A percentile compares a stretch with the other conserved stretches of the same genome.
phyloP scores from a whole-genome alignment of 768 basidiomycete species.

The Psilocybe tampanensis region DNA sequence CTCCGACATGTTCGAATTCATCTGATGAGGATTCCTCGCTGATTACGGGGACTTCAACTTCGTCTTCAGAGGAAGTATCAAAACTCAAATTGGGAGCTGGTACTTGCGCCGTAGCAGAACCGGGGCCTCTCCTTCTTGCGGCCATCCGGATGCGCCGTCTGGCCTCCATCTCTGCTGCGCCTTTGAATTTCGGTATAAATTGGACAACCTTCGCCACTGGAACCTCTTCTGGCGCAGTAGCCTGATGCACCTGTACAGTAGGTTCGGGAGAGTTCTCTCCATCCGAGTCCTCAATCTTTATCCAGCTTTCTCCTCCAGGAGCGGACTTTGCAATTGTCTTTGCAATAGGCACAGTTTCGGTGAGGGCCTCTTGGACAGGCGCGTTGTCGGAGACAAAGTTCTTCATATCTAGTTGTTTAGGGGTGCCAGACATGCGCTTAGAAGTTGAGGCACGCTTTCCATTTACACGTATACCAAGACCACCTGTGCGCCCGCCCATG shows the following conservation, averaged over 20 bases:
- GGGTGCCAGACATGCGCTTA: slow-evolving; percentile 47
- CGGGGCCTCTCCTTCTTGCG: slow-evolving; percentile 54
- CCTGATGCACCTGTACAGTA: slow-evolving; percentile 42
- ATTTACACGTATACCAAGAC: slow-evolving; percentile 73
- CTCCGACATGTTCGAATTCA: slow-evolving; percentile 52
- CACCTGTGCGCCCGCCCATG: slow-evolving; percentile 74
- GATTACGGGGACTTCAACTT: slow-evolving; percentile 46
- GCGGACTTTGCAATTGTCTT: slow-evolving; percentile 28
- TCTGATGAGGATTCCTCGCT: slow-evolving; percentile 50
- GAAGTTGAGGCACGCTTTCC: slow-evolving; percentile 62
- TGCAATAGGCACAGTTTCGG: slow-evolving; percentile 28
- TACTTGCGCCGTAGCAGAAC: slow-evolving; percentile 29
- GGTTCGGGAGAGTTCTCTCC: slow-evolving; percentile 32
- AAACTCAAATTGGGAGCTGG: slow-evolving; percentile 38
- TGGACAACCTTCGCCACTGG: slow-evolving; percentile 54
- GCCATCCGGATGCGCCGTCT: slow-evolving; percentile 67
- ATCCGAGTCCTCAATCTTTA: slow-evolving; percentile 27
- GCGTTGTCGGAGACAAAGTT: slow-evolving; percentile 35
- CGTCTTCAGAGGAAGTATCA: slow-evolving; percentile 60
- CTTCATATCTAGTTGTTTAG: slow-evolving; percentile 35
- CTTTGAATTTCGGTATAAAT: slow-evolving; percentile 80
- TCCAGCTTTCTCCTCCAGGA: slow-evolving; percentile 32
- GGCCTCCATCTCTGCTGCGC: slow-evolving; percentile 86
- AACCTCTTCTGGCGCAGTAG: slow-evolving; percentile 41
- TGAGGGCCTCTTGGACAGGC: slow-evolving; percentile 35